Percentiles rank a stretch among this genome's conserved stretches.
phyloP scores from a whole-genome alignment of 2,329 filamentous ascomycete species.

The Xylariaceae sp. region DNA sequence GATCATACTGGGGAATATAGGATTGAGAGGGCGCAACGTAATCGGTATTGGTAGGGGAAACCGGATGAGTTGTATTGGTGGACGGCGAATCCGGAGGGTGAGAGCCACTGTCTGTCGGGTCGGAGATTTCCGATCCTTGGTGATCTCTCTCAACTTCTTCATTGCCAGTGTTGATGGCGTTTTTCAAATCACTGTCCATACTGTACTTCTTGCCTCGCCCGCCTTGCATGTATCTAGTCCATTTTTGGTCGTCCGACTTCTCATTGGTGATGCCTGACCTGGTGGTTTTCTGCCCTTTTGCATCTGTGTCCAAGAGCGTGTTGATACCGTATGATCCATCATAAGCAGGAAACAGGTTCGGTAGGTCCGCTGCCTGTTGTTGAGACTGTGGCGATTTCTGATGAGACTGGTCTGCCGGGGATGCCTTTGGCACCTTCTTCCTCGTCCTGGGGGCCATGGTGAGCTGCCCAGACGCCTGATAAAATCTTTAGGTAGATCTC shows the following conservation, averaged over 20 bases:
- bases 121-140: background rate
- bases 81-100: background rate
- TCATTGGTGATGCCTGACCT: conserved; percentile 16
- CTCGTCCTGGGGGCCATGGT: conserved; percentile 15
- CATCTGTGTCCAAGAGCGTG: conserved; percentile 22
- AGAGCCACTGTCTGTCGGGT: background rate
- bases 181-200: conserved; percentile 21
- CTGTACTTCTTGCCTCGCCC: conserved; percentile 11
- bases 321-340: conserved; percentile 31
- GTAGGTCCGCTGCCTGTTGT: conserved; percentile 16
- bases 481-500: background rate
- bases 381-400: conserved; percentile 9
- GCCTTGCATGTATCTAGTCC: conserved; percentile 6
- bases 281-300: conserved; percentile 17
- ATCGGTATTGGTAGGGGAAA: background rate
- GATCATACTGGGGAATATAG: conserved; percentile 14
- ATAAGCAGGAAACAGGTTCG: conserved; percentile 25
- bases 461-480: background rate
- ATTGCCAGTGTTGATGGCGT: conserved; percentile 17
- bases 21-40: conserved; percentile 1
- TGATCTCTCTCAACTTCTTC: conserved; percentile 13
- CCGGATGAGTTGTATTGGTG: background rate
- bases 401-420: conserved; percentile 1
- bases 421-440: conserved; percentile 1
- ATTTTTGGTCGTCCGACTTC: conserved; percentile 13